Conservation (phyloP, 2,329 filamentous ascomycete species). For the Ceratocystis ficicola region DNA sequence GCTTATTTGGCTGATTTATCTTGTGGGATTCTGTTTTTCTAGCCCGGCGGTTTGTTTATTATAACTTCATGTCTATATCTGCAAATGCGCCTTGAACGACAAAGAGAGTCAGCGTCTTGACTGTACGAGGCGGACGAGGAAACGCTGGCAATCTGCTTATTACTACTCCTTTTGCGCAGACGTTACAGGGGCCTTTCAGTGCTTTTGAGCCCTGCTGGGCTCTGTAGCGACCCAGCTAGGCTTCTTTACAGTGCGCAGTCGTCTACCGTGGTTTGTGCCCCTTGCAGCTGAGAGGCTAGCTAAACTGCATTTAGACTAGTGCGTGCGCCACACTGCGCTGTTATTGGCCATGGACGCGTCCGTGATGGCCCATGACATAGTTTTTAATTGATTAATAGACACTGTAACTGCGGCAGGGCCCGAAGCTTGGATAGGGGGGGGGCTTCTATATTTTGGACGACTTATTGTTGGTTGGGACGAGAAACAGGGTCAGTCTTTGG, state of each 20-base stretch:
- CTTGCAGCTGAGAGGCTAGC: constrained; percentile 1
- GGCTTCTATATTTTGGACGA: not conserved
- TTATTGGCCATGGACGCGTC: not conserved
- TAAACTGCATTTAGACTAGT: not conserved
- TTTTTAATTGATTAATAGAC: not conserved
- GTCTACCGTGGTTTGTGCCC: not conserved
- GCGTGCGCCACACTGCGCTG: not conserved
- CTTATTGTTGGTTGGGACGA: not conserved
- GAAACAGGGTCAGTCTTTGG: too few species aligned
- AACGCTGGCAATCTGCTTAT: not conserved
- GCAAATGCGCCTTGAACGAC: not conserved
- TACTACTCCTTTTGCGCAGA: not conserved
- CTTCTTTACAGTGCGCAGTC: not conserved
- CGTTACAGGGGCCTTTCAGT: not conserved
- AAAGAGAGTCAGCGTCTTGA: not conserved
- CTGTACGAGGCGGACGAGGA: not conserved
- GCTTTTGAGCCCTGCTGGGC: not conserved
- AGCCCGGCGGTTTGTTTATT: not conserved
- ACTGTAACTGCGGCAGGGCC: not conserved
- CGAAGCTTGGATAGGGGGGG: not conserved
- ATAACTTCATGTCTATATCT: not conserved
- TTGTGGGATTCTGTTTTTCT: not conserved
- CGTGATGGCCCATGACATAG: not conserved
- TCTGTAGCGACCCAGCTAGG: not conserved
- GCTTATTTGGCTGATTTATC: not conserved